These are phyloP conservation scores for Spergularia marina DNA, from an alignment of 148 eudicot genomes.

Conservation along the genomic window DNA sequence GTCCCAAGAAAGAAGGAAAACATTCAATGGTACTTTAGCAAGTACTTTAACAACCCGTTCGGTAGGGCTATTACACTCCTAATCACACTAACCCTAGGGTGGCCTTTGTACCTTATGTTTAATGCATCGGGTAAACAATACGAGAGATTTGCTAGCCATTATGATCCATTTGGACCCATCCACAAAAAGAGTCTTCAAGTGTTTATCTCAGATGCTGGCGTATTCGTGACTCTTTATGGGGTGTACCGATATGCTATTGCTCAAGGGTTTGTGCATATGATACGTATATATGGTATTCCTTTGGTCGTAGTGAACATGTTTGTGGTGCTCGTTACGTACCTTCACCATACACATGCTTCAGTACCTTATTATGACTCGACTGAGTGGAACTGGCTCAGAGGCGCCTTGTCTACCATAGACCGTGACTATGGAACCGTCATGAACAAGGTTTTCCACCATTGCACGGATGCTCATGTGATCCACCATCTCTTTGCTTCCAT, in stretches of 20 bases:
- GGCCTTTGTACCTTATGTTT: background rate
- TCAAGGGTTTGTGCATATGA: background rate
- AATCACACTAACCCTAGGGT: background rate
- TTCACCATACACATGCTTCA: too few species aligned
- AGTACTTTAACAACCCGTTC: background rate
- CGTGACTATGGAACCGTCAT: too few species aligned
- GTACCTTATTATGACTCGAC: too few species aligned
- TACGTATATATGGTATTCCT: background rate
- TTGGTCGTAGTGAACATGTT: background rate
- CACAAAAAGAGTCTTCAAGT: too few species aligned
- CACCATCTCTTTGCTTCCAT: too few species aligned
- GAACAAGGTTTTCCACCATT: too few species aligned
- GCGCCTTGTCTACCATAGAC: too few species aligned
- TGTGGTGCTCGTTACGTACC: background rate
- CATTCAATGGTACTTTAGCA: conserved; percentile 1
- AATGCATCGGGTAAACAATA: background rate
- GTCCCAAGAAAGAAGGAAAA: conserved; percentile 1
- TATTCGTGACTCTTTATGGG: background rate
- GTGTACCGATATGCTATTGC: background rate
- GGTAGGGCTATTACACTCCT: background rate
- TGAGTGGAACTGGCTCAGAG: too few species aligned
- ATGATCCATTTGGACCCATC: too few species aligned
- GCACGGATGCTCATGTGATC: too few species aligned
- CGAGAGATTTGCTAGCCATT: too few species aligned
- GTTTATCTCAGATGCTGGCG: background rate